A percentile compares a stretch with the other conserved stretches of the same genome.
These are phyloP conservation scores for Decorospora gaudefroyi DNA, from an alignment of 2,329 filamentous ascomycete genomes.

Conservation along the genomic window DNA sequence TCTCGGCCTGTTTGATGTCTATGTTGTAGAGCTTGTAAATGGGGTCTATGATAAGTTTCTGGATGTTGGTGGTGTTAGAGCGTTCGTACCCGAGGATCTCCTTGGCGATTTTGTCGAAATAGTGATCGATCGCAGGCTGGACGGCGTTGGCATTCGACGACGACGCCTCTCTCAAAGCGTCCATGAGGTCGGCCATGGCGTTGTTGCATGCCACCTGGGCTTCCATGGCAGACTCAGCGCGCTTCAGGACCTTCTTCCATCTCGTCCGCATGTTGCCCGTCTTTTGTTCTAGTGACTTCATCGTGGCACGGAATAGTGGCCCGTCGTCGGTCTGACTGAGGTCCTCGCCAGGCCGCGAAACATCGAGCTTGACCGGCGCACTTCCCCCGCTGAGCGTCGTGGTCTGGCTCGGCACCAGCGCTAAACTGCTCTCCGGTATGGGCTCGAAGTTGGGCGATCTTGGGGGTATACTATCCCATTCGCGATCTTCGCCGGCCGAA, in stretches of 20 bases:
- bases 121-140: constrained; percentile 95
- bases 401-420: constrained; percentile 49
- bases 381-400: constrained; percentile 44
- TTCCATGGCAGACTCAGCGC: constrained; percentile 83
- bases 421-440: constrained; percentile 55
- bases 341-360: constrained; percentile 84
- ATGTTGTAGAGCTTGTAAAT: constrained; percentile 88
- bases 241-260: constrained; percentile 95
- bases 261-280: constrained; percentile 90
- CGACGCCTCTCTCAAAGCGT: constrained; percentile 83
- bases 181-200: constrained; percentile 78
- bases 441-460: constrained; percentile 54
- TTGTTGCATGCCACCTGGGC: constrained; percentile 86
- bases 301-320: constrained; percentile 91
- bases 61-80: constrained; percentile 80
- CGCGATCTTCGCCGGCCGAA: constrained; percentile 59
- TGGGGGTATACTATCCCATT: constrained; percentile 50
- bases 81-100: constrained; percentile 88
- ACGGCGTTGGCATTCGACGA: constrained; percentile 93
- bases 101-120: constrained; percentile 94
- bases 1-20: constrained; percentile 96
- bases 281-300: constrained; percentile 95
- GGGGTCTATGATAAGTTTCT: constrained; percentile 93
- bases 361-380: constrained; percentile 73
- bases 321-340: constrained; percentile 85